Percentiles rank a stretch among this genome's conserved stretches.
These are phyloP conservation scores for Phialocephala subalpina DNA, from an alignment of 2,329 filamentous ascomycete species.

Conservation along the genomic window DNA sequence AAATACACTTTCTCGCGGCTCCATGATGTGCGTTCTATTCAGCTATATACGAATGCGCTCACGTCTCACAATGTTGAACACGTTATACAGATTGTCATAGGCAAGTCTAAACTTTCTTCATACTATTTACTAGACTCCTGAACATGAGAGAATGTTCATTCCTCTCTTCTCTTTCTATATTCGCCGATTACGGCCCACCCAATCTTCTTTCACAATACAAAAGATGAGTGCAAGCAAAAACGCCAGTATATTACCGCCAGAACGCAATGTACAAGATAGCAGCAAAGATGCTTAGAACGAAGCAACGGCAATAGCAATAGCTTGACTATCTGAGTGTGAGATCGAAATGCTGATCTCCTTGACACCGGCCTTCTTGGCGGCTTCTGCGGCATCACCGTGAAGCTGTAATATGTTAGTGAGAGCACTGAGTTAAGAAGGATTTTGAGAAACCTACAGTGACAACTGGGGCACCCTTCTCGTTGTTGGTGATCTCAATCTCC, in stretches of 20 bases:
- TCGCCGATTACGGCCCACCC: not conserved
- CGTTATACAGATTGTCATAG: not conserved
- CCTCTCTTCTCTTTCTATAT: constrained; percentile 5
- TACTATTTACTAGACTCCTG: constrained; percentile 1
- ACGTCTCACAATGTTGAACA: too few species aligned
- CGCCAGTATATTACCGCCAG: constrained; percentile 12
- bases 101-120: not conserved
- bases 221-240: constrained; percentile 6
- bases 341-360: constrained; percentile 93
- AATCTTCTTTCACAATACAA: constrained; percentile 10
- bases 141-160: not conserved
- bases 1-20: too few species aligned
- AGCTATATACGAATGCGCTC: too few species aligned
- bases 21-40: too few species aligned
- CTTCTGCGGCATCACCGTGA: constrained; percentile 82
- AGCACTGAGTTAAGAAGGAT: constrained; percentile 15
- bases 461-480: constrained; percentile 81
- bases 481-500: constrained; percentile 91
- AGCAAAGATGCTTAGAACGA: constrained; percentile 63
- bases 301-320: constrained; percentile 91
- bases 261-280: constrained; percentile 26
- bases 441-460: constrained; percentile 75
- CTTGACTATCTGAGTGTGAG: constrained; percentile 93
- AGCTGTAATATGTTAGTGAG: constrained; percentile 62
- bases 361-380: constrained; percentile 86